Evolutionary conservation across 176 grass and related monocot genomes (phyloP), one percentile per base, ranked within the genome.

Genomic region (Carex scoparia): DNA sequence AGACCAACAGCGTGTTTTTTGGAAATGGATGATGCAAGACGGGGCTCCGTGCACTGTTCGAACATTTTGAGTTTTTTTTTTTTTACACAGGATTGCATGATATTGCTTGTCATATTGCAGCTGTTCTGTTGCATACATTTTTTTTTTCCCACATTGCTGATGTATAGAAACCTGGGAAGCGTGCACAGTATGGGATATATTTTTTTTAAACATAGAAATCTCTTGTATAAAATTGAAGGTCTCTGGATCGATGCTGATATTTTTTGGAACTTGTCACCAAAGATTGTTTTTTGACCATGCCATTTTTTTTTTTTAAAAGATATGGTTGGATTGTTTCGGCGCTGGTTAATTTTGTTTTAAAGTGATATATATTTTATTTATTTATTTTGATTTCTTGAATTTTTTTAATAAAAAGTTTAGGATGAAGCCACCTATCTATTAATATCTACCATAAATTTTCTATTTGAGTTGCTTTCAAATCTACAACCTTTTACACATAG

Each of bases 111-210:
- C 70, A 74, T 74, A 49, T 69, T 16, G 66, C 15, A 38, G 32
- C 37, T 42, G 18, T 51, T 51, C 48, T 51, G 48, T 8, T 65
- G 28, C 28, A 32, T 65, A 4, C 28, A 65, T 65, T 31, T 65
- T 31, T 13, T 65, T 65, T 65, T 65, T 65, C 32, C 9, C 42
- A 27, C 8, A 49, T 73, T 49, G 18, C 69, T 73, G 40, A 18
- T 72, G 69, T 10, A 53, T 75, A 46, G 46, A 55, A 31, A 76
- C 46, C 72, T 76, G 72, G 48, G 72, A 76, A 76, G 11, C 23
- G 72, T 76, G 46, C 70, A 73, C 44, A 32, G 46, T 11, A 54
- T 76, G 72, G 48, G 12, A 7, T 12, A 55, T 76, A 31, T 54
- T 3, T 31, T 76, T 76, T 76, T 76, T 55, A 30, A 76, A 76